A percentile compares a stretch with the other conserved stretches of the same genome.
Evolutionary conservation across 192 early-diverging fungal genomes (phyloP).

Genomic region (Gaertneriomyces semiglobifer): DNA sequence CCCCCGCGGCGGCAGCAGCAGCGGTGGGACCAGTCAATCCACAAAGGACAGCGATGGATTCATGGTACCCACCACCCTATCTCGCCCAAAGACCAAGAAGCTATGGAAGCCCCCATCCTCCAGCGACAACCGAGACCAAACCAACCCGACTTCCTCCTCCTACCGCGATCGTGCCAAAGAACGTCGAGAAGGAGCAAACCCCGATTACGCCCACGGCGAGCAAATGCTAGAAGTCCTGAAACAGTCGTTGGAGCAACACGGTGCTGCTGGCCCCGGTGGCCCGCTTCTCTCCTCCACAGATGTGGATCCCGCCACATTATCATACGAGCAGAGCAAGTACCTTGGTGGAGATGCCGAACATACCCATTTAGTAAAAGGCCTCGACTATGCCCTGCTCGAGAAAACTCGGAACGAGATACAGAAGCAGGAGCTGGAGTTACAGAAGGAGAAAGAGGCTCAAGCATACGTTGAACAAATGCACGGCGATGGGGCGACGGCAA

Average conservation of each 20-base stretch:
- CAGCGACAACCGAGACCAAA: constrained; percentile 25
- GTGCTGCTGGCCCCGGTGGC: neutral
- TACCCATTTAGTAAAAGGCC: constrained; percentile 90
- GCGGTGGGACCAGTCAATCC: no score
- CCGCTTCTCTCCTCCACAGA: neutral
- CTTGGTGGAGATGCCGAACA: constrained; percentile 81
- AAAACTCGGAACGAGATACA: constrained; percentile 57
- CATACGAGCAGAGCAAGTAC: constrained; percentile 75
- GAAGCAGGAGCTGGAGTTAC: constrained; percentile 10
- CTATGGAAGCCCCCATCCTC: constrained; percentile 40
- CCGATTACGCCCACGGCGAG: constrained; percentile 63
- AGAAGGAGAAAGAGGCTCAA: constrained; percentile 37
- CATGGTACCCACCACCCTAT: no score
- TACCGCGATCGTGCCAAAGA: constrained; percentile 94
- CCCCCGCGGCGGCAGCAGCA: no score
- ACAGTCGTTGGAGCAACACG: constrained; percentile 15
- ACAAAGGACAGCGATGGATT: constrained; percentile 15
- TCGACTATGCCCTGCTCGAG: constrained; percentile 79
- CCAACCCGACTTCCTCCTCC: constrained; percentile 16
- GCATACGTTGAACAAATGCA: constrained; percentile 49
- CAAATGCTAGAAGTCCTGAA: constrained; percentile 51
- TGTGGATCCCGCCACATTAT: constrained; percentile 2
- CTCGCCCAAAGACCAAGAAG: constrained; percentile 24
- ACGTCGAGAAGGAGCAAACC: constrained; percentile 70
- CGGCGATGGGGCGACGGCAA: constrained; percentile 34